Base-by-base conservation (phyloP, 805 yeast species). In the Kodamaea restingae region DNA sequence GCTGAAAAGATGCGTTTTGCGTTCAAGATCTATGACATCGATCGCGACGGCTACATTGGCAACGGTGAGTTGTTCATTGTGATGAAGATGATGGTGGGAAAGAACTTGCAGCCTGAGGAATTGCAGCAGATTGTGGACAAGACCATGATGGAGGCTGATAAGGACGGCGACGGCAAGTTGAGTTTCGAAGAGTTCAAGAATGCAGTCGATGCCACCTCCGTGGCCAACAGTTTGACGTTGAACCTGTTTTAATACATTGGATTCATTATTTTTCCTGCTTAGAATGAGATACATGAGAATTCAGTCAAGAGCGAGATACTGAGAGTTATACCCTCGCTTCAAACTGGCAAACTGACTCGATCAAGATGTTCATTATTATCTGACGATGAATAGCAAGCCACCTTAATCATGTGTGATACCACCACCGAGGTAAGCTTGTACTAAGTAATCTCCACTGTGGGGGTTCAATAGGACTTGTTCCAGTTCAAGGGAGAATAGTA, bases 91-190 rank as follows among this genome's bases (percentile, higher is more conserved):
- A 93, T 93, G 98, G 98, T 95, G 18, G 98, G 98, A 1, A 82
- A 80, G 50, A 88, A 93, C 54, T 65, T 95, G 41, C 83, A 80
- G 45, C 95, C 86, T 43, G 79, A 78, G 18, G 96, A 93, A 54
- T 71, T 93, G 40, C 99, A 93, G 60, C 98, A 95, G 61, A 78
- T 93, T 38, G 97, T 91, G n/a, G 98, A 93, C 60, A 81, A 95
- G 61, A 88, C 98, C 0, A 88, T 95, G 48, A 78, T 88, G 80
- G 97, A 91, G 58, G 90, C 88, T 37, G 98, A 90, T 55, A 52
- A 60, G 20, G 96, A 90, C 51, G 90, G 91, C 2, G 96, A 88
- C 54, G 95, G 96, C 1, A 78, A 75, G 50, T 65, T 93, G 44
- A 81, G 83, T 44, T 93, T 88, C 56, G 88, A 78, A 26, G 99